Conservation (phyloP, 192 early-diverging fungal genomes). For the Gamsiella multidivaricata region DNA sequence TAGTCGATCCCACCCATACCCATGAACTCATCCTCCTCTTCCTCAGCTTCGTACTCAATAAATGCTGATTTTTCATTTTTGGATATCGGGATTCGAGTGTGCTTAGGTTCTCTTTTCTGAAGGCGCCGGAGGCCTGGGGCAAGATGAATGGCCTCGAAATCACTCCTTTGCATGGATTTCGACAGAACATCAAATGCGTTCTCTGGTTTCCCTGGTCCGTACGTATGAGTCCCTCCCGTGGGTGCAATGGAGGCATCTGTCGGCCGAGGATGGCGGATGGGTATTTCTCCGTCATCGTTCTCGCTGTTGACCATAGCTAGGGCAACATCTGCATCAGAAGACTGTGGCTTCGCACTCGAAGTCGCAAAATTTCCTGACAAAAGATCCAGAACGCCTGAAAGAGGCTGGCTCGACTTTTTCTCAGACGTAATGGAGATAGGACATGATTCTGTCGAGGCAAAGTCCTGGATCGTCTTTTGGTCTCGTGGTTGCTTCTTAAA, state of each 20-base stretch:
- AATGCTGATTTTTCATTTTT: constrained; percentile 35
- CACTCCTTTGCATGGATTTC: not conserved
- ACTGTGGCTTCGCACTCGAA: too few species aligned
- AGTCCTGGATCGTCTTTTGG: not conserved
- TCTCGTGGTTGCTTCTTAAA: not conserved
- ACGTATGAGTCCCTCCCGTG: not conserved
- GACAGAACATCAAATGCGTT: constrained; percentile 38
- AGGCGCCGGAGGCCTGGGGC: constrained; percentile 7
- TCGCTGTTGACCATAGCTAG: too few species aligned
- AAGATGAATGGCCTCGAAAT: not conserved
- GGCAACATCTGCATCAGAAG: too few species aligned
- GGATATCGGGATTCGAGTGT: constrained; percentile 1
- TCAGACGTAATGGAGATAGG: too few species aligned
- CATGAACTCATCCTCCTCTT: constrained; percentile 52
- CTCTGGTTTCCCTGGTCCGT: not conserved
- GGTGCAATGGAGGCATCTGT: not conserved
- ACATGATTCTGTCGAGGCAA: too few species aligned
- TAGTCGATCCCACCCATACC: constrained; percentile 54
- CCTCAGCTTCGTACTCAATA: constrained; percentile 56
- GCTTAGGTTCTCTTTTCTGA: constrained; percentile 20
- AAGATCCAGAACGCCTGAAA: too few species aligned
- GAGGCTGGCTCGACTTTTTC: too few species aligned
- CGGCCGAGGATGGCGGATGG: not conserved
- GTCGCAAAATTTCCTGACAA: too few species aligned
- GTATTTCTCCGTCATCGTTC: too few species aligned